Base-by-base conservation (phyloP, 257 asterid genomes). In the Salvia miltiorrhiza region DNA sequence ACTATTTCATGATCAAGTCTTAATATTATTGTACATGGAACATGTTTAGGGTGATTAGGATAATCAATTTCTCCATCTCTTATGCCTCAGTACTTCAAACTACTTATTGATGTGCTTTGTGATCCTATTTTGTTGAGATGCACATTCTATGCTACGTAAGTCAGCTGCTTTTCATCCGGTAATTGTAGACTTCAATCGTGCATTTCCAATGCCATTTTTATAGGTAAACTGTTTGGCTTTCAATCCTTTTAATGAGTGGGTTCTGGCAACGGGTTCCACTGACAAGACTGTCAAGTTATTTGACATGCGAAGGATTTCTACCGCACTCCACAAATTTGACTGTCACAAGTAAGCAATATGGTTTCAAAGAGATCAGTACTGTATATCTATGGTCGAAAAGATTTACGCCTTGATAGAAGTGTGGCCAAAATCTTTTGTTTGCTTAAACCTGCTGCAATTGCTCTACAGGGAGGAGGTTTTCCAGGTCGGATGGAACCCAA, bases 231-330 rank as follows among this genome's bases (percentile, higher is more conserved):
- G 63, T 30, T 30, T 56, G 63, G 63, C 63, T 14, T 56, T 56
- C 43, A 56, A 56, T 79, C 98, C 97, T 28, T 85, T 88, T 77
- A 93, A 90, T 39, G 97, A 93, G 77, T 93, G 97, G 98, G 87
- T 93, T 72, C 79, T 93, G 17, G 97, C 98, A 53, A 93, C 96
- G 0, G 98, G 98, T 5, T 93, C 98, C 39, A 88, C 97, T 0
- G 97, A 93, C 75, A 93, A 87, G 41, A 56, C 41, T 8, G 63
- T 56, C 0, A 56, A 30, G 23, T 56, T 56, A 56, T 56, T 56
- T 30, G 63, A 56, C 41, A 7, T 56, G 63, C 21, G 63, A 56
- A 56, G 13, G 23, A 28, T 56, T 28, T 54, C 61, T 24, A 54
- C 39, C 4, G 63, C 63, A 14, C 61, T 56, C 19, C 63, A 56